Percentiles rank a stretch among this genome's conserved stretches.
Evolutionary conservation across 495 filamentous ascomycete genomes (phyloP).

Genomic region (Cryomyces minteri): DNA sequence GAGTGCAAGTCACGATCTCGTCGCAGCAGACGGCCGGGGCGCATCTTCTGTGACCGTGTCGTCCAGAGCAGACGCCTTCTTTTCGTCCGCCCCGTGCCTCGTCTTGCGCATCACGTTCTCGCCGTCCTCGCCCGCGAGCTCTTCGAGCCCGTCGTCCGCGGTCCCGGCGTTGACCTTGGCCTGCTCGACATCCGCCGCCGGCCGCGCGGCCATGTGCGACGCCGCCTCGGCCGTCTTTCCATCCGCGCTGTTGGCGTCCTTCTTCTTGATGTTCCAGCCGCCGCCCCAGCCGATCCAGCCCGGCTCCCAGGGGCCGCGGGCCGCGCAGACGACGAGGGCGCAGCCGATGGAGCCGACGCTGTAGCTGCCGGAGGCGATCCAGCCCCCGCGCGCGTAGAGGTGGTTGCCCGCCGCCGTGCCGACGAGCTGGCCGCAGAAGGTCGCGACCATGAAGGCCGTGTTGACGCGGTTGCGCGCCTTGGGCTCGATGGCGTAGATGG

Average conservation of each 20-base stretch:
- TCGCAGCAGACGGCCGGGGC: too few species aligned
- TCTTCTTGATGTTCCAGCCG: constrained; percentile 36
- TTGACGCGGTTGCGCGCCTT: constrained; percentile 61
- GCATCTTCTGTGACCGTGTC: too few species aligned
- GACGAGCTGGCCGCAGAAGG: constrained; percentile 57
- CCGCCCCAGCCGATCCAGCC: constrained; percentile 64
- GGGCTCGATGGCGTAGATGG: constrained; percentile 54
- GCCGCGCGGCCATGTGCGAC: constrained; percentile 1
- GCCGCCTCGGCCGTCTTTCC: constrained; percentile 13
- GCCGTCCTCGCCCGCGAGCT: constrained; percentile 5
- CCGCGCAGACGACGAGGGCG: constrained; percentile 36
- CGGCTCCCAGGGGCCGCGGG: constrained; percentile 47
- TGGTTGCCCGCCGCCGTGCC: constrained; percentile 57
- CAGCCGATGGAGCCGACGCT: constrained; percentile 47
- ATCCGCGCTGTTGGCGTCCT: constrained; percentile 12
- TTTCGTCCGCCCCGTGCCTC: background rate
- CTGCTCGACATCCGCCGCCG: constrained; percentile 2
- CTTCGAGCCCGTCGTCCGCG: constrained; percentile 8
- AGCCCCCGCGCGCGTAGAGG: constrained; percentile 50
- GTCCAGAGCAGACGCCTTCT: too few species aligned
- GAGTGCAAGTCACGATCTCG: too few species aligned
- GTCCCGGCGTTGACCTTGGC: too few species aligned
- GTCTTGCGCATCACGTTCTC: constrained; percentile 4
- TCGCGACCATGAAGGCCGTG: constrained; percentile 63
- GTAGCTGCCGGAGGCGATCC: constrained; percentile 47